phyloP scores from a whole-genome alignment of 2,329 filamentous ascomycete genomes.

The Penicillium aurantiogriseum region DNA sequence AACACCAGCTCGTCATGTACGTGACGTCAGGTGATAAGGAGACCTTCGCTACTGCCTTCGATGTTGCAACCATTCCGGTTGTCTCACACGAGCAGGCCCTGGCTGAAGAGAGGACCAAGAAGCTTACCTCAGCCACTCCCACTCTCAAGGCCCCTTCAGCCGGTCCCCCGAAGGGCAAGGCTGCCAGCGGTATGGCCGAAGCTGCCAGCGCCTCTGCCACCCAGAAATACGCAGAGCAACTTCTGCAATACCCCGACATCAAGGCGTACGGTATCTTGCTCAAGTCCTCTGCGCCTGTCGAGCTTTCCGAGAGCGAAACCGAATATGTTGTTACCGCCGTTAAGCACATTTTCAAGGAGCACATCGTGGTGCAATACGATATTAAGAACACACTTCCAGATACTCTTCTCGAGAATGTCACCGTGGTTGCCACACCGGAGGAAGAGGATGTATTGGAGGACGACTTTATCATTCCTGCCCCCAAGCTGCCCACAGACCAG shows the following conservation, averaged over 20 bases:
- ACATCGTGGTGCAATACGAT: conserved; percentile 93
- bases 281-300: conserved; percentile 82
- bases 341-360: conserved; percentile 98
- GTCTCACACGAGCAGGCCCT: conserved; percentile 95
- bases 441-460: conserved; percentile 76
- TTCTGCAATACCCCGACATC: conserved; percentile 87
- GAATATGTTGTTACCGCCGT: conserved; percentile 92
- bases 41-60: conserved; percentile 81
- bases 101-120: conserved; percentile 94
- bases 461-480: conserved; percentile 88
- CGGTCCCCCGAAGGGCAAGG: conserved; percentile 69
- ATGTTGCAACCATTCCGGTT: conserved; percentile 84
- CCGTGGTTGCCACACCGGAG: conserved; percentile 73
- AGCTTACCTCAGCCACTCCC: conserved; percentile 87
- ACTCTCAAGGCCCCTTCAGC: conserved; percentile 90
- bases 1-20: conserved; percentile 97
- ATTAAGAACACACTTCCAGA: conserved; percentile 95
- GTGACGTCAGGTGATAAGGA: conserved; percentile 88
- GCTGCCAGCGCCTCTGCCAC: conserved; percentile 76
- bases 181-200: conserved; percentile 64
- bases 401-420: conserved; percentile 86
- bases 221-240: conserved; percentile 84
- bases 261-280: conserved; percentile 84
- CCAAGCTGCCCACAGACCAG: conserved; percentile 77
- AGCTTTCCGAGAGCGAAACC: conserved; percentile 94